phyloP scores from a whole-genome alignment of 176 grass and related monocot genomes.

The Oryza australiensis region DNA sequence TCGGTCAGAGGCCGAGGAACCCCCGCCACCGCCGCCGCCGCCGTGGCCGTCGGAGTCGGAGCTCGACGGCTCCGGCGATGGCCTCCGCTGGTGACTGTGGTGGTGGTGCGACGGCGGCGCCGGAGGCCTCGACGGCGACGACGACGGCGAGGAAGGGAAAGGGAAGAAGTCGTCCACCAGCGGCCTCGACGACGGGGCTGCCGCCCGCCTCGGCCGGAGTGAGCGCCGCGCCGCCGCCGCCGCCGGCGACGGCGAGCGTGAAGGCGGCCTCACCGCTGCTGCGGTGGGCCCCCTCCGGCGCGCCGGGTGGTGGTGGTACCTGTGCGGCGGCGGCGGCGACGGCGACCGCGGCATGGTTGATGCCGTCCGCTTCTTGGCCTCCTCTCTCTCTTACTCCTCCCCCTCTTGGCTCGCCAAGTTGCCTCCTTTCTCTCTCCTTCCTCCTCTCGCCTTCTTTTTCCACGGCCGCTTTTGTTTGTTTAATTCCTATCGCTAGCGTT shows the following conservation, averaged over 20 bases:
- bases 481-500: conserved; percentile 49
- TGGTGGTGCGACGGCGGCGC: too few species aligned
- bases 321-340: conserved; percentile 45
- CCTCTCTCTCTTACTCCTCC: conserved; percentile 5
- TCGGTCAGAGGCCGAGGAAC: conserved; percentile 45
- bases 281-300: conserved; percentile 16
- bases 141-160: conserved; percentile 38
- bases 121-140: conserved; percentile 34
- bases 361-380: conserved; percentile 56
- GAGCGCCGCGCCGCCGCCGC: conserved; percentile 36
- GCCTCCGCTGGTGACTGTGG: conserved; percentile 35
- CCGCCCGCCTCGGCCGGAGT: conserved; percentile 52
- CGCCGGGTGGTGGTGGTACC: conserved; percentile 25
- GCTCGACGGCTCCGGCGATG: conserved; percentile 55
- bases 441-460: conserved; percentile 24
- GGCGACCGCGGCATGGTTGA: conserved; percentile 65
- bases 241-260: conserved; percentile 55
- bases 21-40: conserved; percentile 39
- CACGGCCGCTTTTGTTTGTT: conserved; percentile 56
- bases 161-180: conserved; percentile 49
- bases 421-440: not conserved
- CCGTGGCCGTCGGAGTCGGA: conserved; percentile 38
- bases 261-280: not conserved
- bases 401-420: not conserved
- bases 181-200: conserved; percentile 33